Evolutionary conservation across 768 basidiomycete genomes (phyloP).

Genomic region (Kwoniella newhampshirensis): DNA sequence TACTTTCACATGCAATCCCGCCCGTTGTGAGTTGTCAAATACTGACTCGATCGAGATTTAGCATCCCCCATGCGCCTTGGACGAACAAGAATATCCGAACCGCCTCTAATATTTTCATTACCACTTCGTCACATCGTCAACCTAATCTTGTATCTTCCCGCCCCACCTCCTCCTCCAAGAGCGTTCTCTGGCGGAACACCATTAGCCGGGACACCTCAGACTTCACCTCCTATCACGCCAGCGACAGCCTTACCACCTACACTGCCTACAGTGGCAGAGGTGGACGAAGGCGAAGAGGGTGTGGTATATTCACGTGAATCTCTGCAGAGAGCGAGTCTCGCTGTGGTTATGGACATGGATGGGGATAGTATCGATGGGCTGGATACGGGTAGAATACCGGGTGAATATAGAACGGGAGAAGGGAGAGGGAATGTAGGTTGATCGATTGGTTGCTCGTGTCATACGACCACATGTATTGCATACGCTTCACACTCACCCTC

Average conservation of each 20-base stretch:
- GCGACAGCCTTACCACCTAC: background rate
- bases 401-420: conserved; percentile 27
- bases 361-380: background rate
- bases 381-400: conserved; percentile 26
- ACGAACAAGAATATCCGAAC: conserved; percentile 26
- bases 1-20: no score
- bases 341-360: background rate
- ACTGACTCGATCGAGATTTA: no score
- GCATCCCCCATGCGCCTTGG: no score
- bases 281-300: background rate
- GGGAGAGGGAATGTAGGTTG: conserved; percentile 1
- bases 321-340: background rate
- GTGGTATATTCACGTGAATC: background rate
- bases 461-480: conserved; percentile 6
- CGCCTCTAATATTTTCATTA: conserved; percentile 38
- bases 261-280: conserved; percentile 4
- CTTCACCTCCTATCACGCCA: conserved; percentile 14
- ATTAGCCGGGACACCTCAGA: conserved; percentile 23
- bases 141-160: conserved; percentile 31
- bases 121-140: conserved; percentile 29
- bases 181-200: conserved; percentile 42
- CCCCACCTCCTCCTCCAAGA: conserved; percentile 25
- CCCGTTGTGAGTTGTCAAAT: no score
- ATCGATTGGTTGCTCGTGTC: no score
- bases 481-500: no score